Evolutionary conservation across 495 filamentous ascomycete genomes (phyloP).

Genomic region (Baudoinia panamericana): DNA sequence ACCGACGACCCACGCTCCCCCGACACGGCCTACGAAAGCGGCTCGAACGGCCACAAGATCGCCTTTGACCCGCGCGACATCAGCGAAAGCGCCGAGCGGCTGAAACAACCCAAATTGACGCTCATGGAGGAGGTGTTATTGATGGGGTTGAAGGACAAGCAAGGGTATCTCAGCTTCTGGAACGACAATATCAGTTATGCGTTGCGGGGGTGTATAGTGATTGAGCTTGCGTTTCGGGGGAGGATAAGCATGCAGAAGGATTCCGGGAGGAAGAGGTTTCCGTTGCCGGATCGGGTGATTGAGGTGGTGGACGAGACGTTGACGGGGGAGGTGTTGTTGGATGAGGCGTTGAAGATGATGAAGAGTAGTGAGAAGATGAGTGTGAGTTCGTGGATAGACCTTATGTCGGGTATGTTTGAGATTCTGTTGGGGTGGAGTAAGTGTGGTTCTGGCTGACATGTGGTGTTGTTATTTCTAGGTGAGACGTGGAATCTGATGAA

Average conservation of each 20-base stretch:
- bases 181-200: constrained; percentile 99
- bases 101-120: constrained; percentile 94
- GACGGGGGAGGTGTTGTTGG: constrained; percentile 92
- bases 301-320: constrained; percentile 95
- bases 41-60: constrained; percentile 97
- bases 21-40: constrained; percentile 82
- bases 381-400: constrained; percentile 93
- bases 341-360: constrained; percentile 99
- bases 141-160: constrained; percentile 94
- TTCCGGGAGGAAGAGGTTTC: constrained; percentile 79
- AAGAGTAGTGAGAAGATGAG: constrained; percentile 99
- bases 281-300: constrained; percentile 80
- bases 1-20: constrained; percentile 51
- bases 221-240: constrained; percentile 89
- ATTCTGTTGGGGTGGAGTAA: background rate
- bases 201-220: constrained; percentile 91
- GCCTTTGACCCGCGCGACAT: constrained; percentile 95
- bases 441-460: constrained; percentile 1
- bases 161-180: constrained; percentile 99
- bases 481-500: constrained; percentile 99
- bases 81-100: constrained; percentile 89
- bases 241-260: constrained; percentile 98
- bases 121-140: constrained; percentile 96
- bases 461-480: constrained; percentile 38
- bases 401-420: constrained; percentile 76